Evolutionary conservation across 108 stramenopile genomes (phyloP), one percentile per base, ranked within the genome.

Genomic region (Stephanodiscus minutulus): DNA sequence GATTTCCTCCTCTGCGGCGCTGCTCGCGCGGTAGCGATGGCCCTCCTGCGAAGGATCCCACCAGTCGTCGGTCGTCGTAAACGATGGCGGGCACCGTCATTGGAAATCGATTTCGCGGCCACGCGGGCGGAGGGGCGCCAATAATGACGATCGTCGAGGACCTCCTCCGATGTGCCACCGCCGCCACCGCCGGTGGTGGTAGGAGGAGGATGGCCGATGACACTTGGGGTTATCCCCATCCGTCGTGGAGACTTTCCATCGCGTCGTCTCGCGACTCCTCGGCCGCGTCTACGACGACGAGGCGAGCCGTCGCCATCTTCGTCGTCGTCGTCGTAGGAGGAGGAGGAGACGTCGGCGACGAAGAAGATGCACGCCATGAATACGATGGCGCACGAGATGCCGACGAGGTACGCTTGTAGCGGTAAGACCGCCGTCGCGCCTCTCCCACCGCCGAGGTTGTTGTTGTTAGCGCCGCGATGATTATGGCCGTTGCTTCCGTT

Each of bases 391-490:
- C 57, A 52, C 17, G 70, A 48, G 39, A 66, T 65, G 25, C 70
- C 70, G 17, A 66, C 41, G 41, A 79, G 35, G 50, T 71, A 71
- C 3, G 66, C 77, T 36, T 62, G 77, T 18, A 71, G 60, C 17
- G 66, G 77, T 5, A 59, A 44, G 54, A 79, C 55, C 13, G 55
- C 55, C 13, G 55, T 22, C 35, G 50, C 54, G n/a, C 55, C 52
- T n/a, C n/a, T n/a, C 24, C 24, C 53, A 5, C 25, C 17, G 11
- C 21, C 36, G 39, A 28, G 46, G 15, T 44, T 59, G 59, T 33
- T 22, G 61, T 21, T n/a, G n/a, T n/a, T n/a, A n/a, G n/a, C n/a
- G n/a, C n/a, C 20, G 20, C 11, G 70, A 28, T 28, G 49, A 11
- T 1, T 3, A 47, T 36, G 43, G 27, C 52, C 63, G 21, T n/a